Base-by-base conservation (phyloP, 805 yeast genomes). In the Torulaspora microellipsoides region DNA sequence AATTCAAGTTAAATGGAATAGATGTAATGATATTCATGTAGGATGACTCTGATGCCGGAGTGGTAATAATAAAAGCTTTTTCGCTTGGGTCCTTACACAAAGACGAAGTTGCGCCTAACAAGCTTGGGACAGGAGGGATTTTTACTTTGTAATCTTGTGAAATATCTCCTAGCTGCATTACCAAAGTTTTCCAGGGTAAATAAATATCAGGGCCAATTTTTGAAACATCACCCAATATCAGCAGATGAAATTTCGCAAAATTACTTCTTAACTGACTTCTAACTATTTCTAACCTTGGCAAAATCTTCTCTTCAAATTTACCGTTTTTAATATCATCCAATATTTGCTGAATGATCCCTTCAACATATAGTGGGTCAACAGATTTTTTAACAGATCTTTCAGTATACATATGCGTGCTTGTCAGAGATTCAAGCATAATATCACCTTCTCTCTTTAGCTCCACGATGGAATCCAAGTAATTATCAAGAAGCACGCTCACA, bases 11-110 rank as follows among this genome's bases (percentile, higher is more conserved):
- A 14, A 58, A 54, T 1, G 91, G 87, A 11, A 84, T 77, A 1
- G 67, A 68, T 0, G 95, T 73, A 5, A 80, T 64, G 0, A 85
- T 59, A 17, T 75, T 68, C 66, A 88, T 67, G 56, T 78, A 85
- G 4, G 91, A 75, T 0, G 96, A 83, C 51, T 88, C 95, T 0
- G 95, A 81, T 0, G 93, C 89, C 4, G 97, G 90, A 1, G 88
- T 79, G 0, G 85, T 73, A 1, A 84, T 73, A 33, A 91, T 68
- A 47, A 66, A 71, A 0, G 93, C 91, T 33, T 73, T 71, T 27
- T 52, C 51, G 2, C 67, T 60, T 35, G 86, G 79, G 0, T 57
- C 45, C 15, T 56, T 47, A 31, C 95, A 95, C 3, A 75, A 56
- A 2, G 68, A 66, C 2, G 93, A 79, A 31, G 76, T 68, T 34